A percentile compares a stretch with the other conserved stretches of the same genome.
Evolutionary conservation across 805 yeast genomes (phyloP).

Genomic region (Candida tallmaniae): DNA sequence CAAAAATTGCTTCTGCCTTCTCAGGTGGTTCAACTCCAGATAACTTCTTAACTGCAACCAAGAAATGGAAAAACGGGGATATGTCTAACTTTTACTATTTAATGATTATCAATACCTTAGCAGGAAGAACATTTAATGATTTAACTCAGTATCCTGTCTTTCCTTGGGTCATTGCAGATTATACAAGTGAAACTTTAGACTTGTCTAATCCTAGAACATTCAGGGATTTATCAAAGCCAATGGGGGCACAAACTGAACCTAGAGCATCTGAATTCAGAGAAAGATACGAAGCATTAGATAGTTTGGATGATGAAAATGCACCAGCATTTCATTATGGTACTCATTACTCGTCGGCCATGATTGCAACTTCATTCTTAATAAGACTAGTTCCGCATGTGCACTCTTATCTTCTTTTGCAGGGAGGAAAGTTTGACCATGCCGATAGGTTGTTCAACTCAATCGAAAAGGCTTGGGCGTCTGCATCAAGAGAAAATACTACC

Average conservation of each 20-base stretch:
- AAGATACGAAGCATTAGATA: slow-evolving; percentile 64
- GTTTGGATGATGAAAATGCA: slow-evolving; percentile 51
- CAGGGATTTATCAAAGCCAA: slow-evolving; percentile 79
- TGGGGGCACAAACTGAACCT: slow-evolving; percentile 76
- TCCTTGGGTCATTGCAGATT: slow-evolving; percentile 89
- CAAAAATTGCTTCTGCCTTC: slow-evolving; percentile 36
- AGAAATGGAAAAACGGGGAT: slow-evolving; percentile 71
- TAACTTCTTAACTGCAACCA: slow-evolving; percentile 46
- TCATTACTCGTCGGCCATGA: slow-evolving; percentile 92
- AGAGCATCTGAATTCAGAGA: slow-evolving; percentile 65
- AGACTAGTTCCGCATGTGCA: slow-evolving; percentile 78
- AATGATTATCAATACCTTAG: slow-evolving; percentile 74
- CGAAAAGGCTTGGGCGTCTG: slow-evolving; percentile 76
- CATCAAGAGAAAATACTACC: slow-evolving; percentile 73
- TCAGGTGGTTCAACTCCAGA: slow-evolving; percentile 20
- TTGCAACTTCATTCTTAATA: slow-evolving; percentile 75
- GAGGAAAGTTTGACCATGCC: slow-evolving; percentile 86
- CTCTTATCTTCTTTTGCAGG: slow-evolving; percentile 73
- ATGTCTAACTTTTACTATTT: slow-evolving; percentile 80
- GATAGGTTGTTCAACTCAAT: slow-evolving; percentile 75
- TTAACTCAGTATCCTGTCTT: slow-evolving; percentile 87
- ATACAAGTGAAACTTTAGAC: slow-evolving; percentile 66
- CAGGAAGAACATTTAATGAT: slow-evolving; percentile 87
- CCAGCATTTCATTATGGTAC: slow-evolving; percentile 92
- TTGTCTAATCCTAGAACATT: slow-evolving; percentile 55